These are phyloP conservation scores for Mortierella polycephala DNA, from an alignment of 371 early-diverging fungal genomes.

Conservation along the genomic window DNA sequence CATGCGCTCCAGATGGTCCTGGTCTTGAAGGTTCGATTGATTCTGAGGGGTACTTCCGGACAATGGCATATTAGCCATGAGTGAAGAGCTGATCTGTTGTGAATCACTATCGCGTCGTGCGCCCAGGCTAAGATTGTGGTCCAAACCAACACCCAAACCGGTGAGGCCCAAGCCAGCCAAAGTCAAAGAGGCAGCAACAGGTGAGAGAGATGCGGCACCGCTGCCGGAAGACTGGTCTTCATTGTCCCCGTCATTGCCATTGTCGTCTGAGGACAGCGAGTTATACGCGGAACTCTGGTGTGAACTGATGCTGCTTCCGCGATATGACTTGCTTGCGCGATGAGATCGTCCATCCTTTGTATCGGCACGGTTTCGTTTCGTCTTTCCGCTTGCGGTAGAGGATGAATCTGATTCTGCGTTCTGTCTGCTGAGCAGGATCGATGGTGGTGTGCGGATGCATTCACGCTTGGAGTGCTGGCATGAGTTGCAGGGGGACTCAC, in stretches of 20 bases:
- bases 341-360: constrained; percentile 24
- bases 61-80: neutral
- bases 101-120: neutral
- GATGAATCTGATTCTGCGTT: constrained; percentile 3
- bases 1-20: constrained; percentile 43
- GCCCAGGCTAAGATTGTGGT: neutral
- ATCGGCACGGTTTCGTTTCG: constrained; percentile 30
- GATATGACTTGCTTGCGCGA: constrained; percentile 33
- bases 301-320: constrained; percentile 37
- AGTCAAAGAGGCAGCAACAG: constrained; percentile 18
- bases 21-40: constrained; percentile 18
- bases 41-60: neutral
- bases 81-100: neutral
- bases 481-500: constrained; percentile 53
- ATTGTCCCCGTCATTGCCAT: neutral
- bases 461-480: constrained; percentile 55
- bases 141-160: constrained; percentile 1
- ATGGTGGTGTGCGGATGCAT: constrained; percentile 49
- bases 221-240: neutral
- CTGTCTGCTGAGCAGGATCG: constrained; percentile 25
- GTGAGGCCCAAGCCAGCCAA: constrained; percentile 25
- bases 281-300: constrained; percentile 35
- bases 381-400: constrained; percentile 5
- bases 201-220: constrained; percentile 8
- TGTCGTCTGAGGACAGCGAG: constrained; percentile 31